These are phyloP conservation scores for Erysimum pusillum DNA, from an alignment of 441 rosid genomes.

Conservation along the genomic window DNA sequence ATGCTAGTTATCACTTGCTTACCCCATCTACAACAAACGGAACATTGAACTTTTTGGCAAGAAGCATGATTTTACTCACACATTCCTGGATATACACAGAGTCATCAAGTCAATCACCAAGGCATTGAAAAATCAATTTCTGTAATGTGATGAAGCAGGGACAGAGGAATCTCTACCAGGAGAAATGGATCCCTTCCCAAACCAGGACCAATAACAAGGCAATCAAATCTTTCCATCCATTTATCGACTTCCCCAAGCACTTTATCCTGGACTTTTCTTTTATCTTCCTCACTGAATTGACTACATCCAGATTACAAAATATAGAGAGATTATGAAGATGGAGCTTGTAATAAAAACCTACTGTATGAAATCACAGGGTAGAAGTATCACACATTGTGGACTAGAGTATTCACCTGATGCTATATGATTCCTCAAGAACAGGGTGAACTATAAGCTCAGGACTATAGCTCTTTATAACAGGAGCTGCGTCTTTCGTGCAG, in stretches of 20 bases:
- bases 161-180: slow-evolving; percentile 57
- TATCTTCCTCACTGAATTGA: slow-evolving; percentile 65
- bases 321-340: slow-evolving; percentile 1
- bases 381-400: slow-evolving; percentile 19
- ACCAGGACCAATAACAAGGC: slow-evolving; percentile 95
- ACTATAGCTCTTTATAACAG: slow-evolving; percentile 92
- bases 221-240: slow-evolving; percentile 98
- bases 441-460: slow-evolving; percentile 97
- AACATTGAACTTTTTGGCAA: slow-evolving; percentile 73
- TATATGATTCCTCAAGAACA: slow-evolving; percentile 83
- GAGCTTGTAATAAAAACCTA: slow-evolving; percentile 5
- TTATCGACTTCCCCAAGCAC: slow-evolving; percentile 81
- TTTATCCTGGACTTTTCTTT: slow-evolving; percentile 51
- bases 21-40: slow-evolving; percentile 94
- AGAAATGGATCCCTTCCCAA: slow-evolving; percentile 96
- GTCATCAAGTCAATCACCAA: slow-evolving; percentile 5
- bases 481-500: slow-evolving; percentile 95
- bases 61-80: slow-evolving; percentile 74
- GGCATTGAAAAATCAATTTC: background rate
- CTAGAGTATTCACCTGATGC: slow-evolving; percentile 57
- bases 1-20: slow-evolving; percentile 32
- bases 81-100: slow-evolving; percentile 68
- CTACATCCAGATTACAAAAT: slow-evolving; percentile 26
- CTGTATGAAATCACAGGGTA: background rate
- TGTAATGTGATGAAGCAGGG: slow-evolving; percentile 23